Conservation (phyloP, 140 eudicot species). For the Erigeron philadelphicus region DNA sequence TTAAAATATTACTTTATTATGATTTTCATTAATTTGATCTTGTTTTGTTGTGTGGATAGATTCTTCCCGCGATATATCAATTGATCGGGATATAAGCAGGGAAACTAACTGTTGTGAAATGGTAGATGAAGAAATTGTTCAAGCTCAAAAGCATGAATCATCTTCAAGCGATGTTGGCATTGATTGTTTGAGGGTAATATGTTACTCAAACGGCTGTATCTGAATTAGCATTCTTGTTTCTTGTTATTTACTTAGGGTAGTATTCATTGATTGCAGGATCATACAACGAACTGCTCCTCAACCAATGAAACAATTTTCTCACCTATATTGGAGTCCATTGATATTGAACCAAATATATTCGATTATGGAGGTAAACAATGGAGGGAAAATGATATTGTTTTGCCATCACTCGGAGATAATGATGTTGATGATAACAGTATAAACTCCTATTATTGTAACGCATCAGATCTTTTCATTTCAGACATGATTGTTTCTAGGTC, state of each 20-base stretch:
- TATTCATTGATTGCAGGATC: slow-evolving; percentile 42
- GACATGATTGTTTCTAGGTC: slow-evolving; percentile 70
- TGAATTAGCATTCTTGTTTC: background rate
- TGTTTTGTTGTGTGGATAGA: slow-evolving; percentile 24
- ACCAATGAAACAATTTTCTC: slow-evolving; percentile 60
- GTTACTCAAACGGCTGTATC: background rate
- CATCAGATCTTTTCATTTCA: slow-evolving; percentile 70
- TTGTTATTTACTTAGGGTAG: background rate
- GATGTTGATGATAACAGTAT: slow-evolving; percentile 22
- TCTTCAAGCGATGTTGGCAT: slow-evolving; percentile 16
- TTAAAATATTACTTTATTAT: background rate
- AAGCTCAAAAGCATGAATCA: slow-evolving; percentile 15
- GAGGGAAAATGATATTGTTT: slow-evolving; percentile 35
- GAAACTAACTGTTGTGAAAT: slow-evolving; percentile 30
- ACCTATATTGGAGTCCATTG: slow-evolving; percentile 50
- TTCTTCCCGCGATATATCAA: slow-evolving; percentile 27
- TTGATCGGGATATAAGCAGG: slow-evolving; percentile 21
- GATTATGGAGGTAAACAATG: slow-evolving; percentile 10
- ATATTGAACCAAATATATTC: slow-evolving; percentile 17
- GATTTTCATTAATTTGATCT: background rate
- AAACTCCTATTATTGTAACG: slow-evolving; percentile 60
- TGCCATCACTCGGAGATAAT: slow-evolving; percentile 40
- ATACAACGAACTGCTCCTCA: slow-evolving; percentile 43
- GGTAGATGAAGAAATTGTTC: slow-evolving; percentile 29
- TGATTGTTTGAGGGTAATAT: slow-evolving; percentile 11